Conservation (phyloP, 305 asterid genomes). For the Fraxinus sp. region DNA sequence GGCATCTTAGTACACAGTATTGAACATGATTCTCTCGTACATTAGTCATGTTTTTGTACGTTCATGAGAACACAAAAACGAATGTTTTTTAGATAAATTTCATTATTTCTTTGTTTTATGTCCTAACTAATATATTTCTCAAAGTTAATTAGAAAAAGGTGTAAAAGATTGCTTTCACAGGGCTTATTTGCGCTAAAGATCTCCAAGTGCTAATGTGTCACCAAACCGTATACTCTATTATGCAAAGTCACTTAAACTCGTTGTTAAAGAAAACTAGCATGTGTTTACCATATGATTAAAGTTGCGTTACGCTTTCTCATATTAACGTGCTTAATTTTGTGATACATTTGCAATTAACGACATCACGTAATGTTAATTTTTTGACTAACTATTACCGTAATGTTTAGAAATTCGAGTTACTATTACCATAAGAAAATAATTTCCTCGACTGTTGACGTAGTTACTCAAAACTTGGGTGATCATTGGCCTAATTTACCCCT, state of each 20-base stretch:
- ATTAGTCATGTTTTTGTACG: background rate
- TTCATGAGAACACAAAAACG: background rate
- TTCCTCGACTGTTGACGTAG: no score
- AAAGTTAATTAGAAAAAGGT: no score
- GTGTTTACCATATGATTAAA: no score
- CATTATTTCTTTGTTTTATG: conserved; percentile 16
- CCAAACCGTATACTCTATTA: no score
- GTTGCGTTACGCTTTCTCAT: no score
- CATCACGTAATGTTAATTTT: background rate
- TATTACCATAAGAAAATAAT: background rate
- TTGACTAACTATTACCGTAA: no score
- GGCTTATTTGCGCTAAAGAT: no score
- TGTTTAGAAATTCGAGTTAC: background rate
- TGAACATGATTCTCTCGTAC: background rate
- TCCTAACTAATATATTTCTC: no score
- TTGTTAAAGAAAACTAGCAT: no score
- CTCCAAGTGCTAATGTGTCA: no score
- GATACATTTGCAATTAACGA: background rate
- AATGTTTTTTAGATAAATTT: conserved; percentile 12
- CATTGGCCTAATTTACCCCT: background rate
- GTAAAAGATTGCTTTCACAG: conserved; percentile 32
- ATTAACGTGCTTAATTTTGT: no score
- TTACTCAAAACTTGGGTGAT: background rate
- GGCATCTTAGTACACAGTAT: background rate
- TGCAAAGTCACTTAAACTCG: no score